Conservation (phyloP, 805 yeast genomes). For the Pichia membranifaciens region DNA sequence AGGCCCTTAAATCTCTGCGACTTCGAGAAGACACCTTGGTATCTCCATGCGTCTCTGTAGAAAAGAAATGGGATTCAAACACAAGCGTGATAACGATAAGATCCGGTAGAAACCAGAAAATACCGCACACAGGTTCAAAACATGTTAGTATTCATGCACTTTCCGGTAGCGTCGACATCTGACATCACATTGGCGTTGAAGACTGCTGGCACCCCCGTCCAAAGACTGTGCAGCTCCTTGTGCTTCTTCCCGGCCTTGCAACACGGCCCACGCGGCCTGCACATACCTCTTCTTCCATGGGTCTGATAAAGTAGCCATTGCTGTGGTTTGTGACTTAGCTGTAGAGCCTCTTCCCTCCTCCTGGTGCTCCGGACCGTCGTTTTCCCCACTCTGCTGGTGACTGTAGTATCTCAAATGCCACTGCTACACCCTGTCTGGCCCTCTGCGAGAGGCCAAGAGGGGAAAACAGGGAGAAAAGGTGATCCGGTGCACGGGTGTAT, state of each 20-base stretch:
- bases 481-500: slow-evolving; percentile 8
- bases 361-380: background rate
- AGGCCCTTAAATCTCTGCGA: slow-evolving; percentile 61
- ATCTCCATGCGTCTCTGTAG: slow-evolving; percentile 84
- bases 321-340: background rate
- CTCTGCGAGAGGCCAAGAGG: background rate
- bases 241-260: too few species aligned
- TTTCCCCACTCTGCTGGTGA: too few species aligned
- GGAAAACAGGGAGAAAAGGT: slow-evolving; percentile 2
- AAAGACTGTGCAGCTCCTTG: too few species aligned
- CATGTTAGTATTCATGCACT: background rate
- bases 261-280: too few species aligned
- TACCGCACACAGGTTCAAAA: slow-evolving; percentile 21
- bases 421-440: too few species aligned
- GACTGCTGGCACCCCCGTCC: too few species aligned
- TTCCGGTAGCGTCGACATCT: too few species aligned
- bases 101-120: too few species aligned
- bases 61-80: background rate
- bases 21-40: slow-evolving; percentile 73
- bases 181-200: too few species aligned
- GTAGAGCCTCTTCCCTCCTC: background rate
- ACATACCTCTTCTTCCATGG: slow-evolving; percentile 36
- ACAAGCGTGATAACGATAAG: too few species aligned
- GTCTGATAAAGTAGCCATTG: slow-evolving; percentile 29
- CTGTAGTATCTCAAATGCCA: too few species aligned